Evolutionary conservation across 225 moss, liverwort and hornwort genomes (phyloP).

Genomic region (Antitrichia curtipendula): DNA sequence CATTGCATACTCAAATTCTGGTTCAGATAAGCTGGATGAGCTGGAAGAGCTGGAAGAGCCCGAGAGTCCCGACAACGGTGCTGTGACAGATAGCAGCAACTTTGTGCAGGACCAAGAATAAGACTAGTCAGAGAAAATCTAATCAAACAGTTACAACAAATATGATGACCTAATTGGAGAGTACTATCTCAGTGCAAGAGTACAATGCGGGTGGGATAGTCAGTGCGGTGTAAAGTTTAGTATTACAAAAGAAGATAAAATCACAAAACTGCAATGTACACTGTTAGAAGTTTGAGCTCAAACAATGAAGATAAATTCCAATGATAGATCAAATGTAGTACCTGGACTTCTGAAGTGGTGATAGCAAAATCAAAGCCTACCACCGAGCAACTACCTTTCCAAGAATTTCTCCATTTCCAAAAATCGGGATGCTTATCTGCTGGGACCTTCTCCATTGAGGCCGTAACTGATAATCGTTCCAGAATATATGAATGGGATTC

Average conservation of each 20-base stretch:
- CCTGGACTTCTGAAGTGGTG: conserved; percentile 92
- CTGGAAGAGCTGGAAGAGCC: conserved; percentile 33
- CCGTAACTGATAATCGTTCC: conserved; percentile 53
- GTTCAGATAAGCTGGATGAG: conserved; percentile 11
- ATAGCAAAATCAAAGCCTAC: conserved; percentile 75
- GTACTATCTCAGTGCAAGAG: not conserved
- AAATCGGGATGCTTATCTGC: conserved; percentile 46
- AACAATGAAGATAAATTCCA: not conserved
- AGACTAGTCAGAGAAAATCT: not conserved
- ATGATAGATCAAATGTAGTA: conserved; percentile 2
- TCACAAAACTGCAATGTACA: not conserved
- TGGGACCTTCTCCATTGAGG: conserved; percentile 50
- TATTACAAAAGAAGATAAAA: not conserved
- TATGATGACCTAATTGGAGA: not conserved
- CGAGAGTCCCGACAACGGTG: conserved; percentile 42
- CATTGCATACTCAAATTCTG: conserved; percentile 10
- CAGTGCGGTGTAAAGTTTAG: not conserved
- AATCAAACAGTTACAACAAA: not conserved
- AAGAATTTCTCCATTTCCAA: conserved; percentile 98
- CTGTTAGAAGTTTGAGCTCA: not conserved
- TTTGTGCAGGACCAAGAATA: conserved; percentile 3
- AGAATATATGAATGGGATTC: conserved; percentile 70
- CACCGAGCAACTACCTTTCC: conserved; percentile 73
- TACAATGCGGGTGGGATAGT: not conserved
- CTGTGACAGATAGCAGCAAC: conserved; percentile 36